Evolutionary conservation across 140 eudicot genomes (phyloP).

Genomic region (Flaveria floridana): DNA sequence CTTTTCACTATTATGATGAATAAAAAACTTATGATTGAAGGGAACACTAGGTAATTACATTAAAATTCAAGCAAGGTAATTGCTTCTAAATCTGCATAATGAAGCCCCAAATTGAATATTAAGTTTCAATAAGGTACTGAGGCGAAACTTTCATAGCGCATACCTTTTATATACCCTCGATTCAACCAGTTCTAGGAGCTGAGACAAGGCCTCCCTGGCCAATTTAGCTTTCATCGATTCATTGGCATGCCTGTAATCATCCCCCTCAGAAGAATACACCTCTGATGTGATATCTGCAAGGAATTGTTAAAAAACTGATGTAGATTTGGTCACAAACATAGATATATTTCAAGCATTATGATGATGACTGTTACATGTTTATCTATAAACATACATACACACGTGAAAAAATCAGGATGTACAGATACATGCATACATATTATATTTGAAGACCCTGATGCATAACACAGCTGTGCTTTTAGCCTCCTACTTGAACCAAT

Average conservation of each 20-base stretch:
- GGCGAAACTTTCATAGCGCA: not conserved
- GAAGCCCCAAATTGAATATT: not conserved
- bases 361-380: not conserved
- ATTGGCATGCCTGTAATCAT: conserved; percentile 39
- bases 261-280: conserved; percentile 34
- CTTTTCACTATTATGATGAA: not conserved
- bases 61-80: not conserved
- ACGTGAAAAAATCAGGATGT: not conserved
- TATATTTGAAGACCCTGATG: not conserved
- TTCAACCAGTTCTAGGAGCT: conserved; percentile 48
- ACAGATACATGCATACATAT: not conserved
- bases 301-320: not conserved
- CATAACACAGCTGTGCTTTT: conserved; percentile 5
- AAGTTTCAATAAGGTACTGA: not conserved
- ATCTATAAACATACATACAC: not conserved
- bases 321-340: conserved; percentile 3
- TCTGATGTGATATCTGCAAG: conserved; percentile 53
- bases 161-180: conserved; percentile 55
- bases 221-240: conserved; percentile 44
- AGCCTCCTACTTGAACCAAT: conserved; percentile 6
- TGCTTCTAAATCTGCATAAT: not conserved
- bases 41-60: conserved; percentile 1
- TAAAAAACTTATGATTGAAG: not conserved
- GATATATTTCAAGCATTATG: not conserved
- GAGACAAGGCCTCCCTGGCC: conserved; percentile 54